phyloP scores from a whole-genome alignment of 495 filamentous ascomycete genomes.

The Cenococcum geophilum region DNA sequence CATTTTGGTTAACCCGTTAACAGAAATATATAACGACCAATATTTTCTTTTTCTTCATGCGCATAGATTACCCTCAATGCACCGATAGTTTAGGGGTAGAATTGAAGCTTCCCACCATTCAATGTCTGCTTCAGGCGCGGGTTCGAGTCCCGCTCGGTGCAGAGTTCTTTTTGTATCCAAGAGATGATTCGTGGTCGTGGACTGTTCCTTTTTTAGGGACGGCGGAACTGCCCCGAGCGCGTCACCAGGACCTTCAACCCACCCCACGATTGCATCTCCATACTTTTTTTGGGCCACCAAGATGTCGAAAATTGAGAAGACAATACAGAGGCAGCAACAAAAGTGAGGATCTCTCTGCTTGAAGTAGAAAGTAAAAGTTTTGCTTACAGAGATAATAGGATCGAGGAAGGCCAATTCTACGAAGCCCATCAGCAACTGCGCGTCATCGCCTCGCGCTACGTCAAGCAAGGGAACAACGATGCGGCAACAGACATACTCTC shows the following conservation, averaged over 20 bases:
- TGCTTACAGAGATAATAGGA: constrained; percentile 48
- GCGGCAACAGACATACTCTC: constrained; percentile 82
- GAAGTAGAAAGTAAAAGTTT: constrained; percentile 12
- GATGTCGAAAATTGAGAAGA: constrained; percentile 68
- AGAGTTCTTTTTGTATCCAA: constrained; percentile 5
- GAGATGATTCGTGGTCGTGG: too few relatives aligned
- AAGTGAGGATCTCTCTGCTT: constrained; percentile 43
- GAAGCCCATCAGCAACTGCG: constrained; percentile 97
- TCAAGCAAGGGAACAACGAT: constrained; percentile 73
- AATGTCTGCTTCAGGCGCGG: constrained; percentile 14
- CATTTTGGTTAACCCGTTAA: too few relatives aligned
- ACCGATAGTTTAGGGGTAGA: constrained; percentile 22
- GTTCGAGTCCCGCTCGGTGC: constrained; percentile 21
- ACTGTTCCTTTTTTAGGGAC: background rate
- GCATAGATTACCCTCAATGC: background rate
- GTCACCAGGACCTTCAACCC: background rate
- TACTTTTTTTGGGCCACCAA: background rate
- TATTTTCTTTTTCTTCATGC: too few relatives aligned
- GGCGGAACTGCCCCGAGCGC: background rate
- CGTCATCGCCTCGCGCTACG: constrained; percentile 85
- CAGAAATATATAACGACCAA: too few relatives aligned
- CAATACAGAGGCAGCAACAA: constrained; percentile 62
- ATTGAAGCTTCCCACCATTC: constrained; percentile 13
- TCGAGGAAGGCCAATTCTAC: constrained; percentile 87
- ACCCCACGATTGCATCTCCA: background rate